Percentiles rank a stretch among this genome's conserved stretches.
Conservation (phyloP, 1,284 basidiomycete species). For the Takashimella koratensis region DNA sequence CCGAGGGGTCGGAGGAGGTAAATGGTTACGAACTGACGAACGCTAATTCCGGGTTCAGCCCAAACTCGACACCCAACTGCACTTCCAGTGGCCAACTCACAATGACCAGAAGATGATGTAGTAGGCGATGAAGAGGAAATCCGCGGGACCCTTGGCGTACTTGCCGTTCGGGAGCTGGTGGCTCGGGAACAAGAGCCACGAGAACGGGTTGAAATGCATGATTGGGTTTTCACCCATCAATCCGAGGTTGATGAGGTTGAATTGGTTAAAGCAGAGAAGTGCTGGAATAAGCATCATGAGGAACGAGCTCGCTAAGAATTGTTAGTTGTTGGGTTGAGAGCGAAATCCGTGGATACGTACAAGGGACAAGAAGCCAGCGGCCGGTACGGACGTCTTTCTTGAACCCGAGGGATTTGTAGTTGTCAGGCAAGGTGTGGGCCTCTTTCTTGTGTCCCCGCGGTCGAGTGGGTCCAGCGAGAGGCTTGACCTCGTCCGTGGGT, state of each 20-base stretch:
- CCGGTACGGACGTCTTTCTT: conserved; percentile 55
- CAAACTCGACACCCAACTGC: no score
- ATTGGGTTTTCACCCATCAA: conserved; percentile 49
- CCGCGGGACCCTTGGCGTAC: conserved; percentile 74
- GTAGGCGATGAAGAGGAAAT: conserved; percentile 79
- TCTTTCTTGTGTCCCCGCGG: conserved; percentile 7
- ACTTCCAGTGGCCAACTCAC: no score
- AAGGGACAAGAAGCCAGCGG: conserved; percentile 71
- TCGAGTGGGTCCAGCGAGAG: conserved; percentile 21
- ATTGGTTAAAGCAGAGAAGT: conserved; percentile 70
- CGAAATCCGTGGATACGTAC: conserved; percentile 50
- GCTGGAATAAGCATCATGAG: conserved; percentile 69
- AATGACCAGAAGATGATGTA: conserved; percentile 91
- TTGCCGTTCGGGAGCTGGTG: conserved; percentile 58
- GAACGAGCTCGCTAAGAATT: conserved; percentile 60
- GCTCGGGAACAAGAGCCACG: conserved; percentile 70
- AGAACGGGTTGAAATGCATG: conserved; percentile 63
- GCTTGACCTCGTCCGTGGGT: conserved; percentile 25
- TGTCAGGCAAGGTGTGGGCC: conserved; percentile 22
- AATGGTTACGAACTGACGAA: conserved; percentile 74
- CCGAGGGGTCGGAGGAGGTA: conserved; percentile 70
- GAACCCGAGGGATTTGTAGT: conserved; percentile 48
- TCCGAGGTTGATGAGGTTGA: conserved; percentile 48
- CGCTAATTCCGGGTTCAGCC: conserved; percentile 23
- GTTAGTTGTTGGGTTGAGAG: no score